A percentile compares a stretch with the other conserved stretches of the same genome.
Evolutionary conservation across 345 rosid species (phyloP).

Genomic region (Kandelia obovata): DNA sequence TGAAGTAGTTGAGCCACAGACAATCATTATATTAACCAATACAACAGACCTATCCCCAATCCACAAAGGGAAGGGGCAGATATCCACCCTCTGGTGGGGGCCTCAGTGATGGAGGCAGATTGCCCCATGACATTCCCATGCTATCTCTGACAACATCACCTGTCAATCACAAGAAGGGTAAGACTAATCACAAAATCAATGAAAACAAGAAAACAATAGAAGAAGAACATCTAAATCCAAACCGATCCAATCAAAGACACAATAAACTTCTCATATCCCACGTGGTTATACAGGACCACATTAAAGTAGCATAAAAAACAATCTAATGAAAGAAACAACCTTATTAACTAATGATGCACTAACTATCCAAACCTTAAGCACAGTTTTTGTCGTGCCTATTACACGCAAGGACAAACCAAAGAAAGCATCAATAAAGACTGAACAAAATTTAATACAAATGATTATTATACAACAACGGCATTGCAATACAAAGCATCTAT

Average conservation of each 20-base stretch:
- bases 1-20: background rate
- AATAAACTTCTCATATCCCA: background rate
- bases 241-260: background rate
- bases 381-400: background rate
- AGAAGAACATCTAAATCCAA: background rate
- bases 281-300: background rate
- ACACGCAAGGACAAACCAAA: background rate
- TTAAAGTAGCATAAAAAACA: background rate
- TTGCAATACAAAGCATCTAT: background rate
- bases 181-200: background rate
- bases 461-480: too few species aligned
- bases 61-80: conserved; percentile 51
- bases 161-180: conserved; percentile 15
- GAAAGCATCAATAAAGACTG: background rate
- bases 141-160: conserved; percentile 41
- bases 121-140: conserved; percentile 56
- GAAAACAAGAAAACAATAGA: background rate
- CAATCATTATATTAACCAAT: too few species aligned
- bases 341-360: background rate
- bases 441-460: too few species aligned
- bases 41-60: conserved; percentile 62
- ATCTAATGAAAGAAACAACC: background rate
- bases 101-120: conserved; percentile 81
- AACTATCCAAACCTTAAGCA: background rate
- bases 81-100: conserved; percentile 87